Conservation (phyloP, 495 filamentous ascomycete genomes). For the Podospora conica region DNA sequence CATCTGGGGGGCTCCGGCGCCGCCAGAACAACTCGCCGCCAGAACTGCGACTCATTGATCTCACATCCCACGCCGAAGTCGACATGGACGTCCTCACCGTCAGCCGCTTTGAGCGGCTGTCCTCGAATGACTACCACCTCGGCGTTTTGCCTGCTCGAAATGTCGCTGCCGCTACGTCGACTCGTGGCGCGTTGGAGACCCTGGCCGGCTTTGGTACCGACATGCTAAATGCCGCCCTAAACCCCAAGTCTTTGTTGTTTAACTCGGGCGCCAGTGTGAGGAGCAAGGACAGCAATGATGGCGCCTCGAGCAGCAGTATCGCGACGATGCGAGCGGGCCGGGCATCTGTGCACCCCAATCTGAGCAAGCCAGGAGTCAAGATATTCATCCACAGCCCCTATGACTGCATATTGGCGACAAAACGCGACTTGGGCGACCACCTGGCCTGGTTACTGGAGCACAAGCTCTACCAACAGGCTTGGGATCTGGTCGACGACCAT, state of each 20-base stretch:
- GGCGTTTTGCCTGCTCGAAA: conserved; percentile 71
- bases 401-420: conserved; percentile 83
- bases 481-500: conserved; percentile 79
- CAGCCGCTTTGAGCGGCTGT: conserved; percentile 75
- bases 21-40: conserved; percentile 73
- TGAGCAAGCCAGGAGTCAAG: conserved; percentile 66
- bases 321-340: conserved; percentile 23
- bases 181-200: conserved; percentile 64
- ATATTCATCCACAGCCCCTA: conserved; percentile 96
- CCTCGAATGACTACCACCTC: conserved; percentile 90
- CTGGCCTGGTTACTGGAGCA: conserved; percentile 76
- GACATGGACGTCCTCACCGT: conserved; percentile 75
- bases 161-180: conserved; percentile 54
- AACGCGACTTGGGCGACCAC: conserved; percentile 77
- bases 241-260: conserved; percentile 69
- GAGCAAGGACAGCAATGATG: conserved; percentile 58
- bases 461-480: conserved; percentile 73
- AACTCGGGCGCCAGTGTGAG: conserved; percentile 78
- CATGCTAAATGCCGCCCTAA: conserved; percentile 76
- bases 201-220: conserved; percentile 51
- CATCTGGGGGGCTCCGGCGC: conserved; percentile 54
- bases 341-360: conserved; percentile 37
- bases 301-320: conserved; percentile 14
- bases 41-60: conserved; percentile 83
- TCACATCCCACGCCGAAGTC: conserved; percentile 69